Conservation (phyloP, 768 basidiomycete species). For the Amanita fuliginea region DNA sequence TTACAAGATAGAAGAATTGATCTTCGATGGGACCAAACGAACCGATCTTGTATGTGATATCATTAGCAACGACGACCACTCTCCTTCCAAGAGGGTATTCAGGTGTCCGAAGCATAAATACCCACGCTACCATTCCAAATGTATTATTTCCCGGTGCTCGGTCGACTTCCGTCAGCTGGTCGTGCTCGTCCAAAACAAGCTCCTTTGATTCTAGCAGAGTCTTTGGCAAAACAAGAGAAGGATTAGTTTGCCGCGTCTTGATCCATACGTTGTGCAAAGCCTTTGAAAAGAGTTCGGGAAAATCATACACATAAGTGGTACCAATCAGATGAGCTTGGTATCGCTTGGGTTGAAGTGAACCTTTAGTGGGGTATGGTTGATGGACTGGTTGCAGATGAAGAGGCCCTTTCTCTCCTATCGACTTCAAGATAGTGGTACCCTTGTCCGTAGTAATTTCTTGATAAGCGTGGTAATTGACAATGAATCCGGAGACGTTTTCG, state of each 20-base stretch:
- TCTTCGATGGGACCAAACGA: conserved; percentile 96
- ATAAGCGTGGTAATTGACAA: conserved; percentile 96
- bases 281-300: conserved; percentile 98
- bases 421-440: conserved; percentile 91
- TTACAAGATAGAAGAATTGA: conserved; percentile 92
- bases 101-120: conserved; percentile 85
- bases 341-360: conserved; percentile 95
- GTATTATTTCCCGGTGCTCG: conserved; percentile 89
- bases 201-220: conserved; percentile 76
- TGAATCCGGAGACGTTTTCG: conserved; percentile 97
- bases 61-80: conserved; percentile 88
- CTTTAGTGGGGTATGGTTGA: conserved; percentile 91
- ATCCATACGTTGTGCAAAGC: conserved; percentile 91
- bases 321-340: conserved; percentile 98
- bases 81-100: conserved; percentile 86
- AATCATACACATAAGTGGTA: conserved; percentile 98
- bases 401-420: conserved; percentile 96
- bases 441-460: conserved; percentile 97
- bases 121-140: conserved; percentile 98
- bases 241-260: conserved; percentile 50
- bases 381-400: conserved; percentile 93
- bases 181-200: conserved; percentile 89
- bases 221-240: conserved; percentile 65
- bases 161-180: conserved; percentile 82
- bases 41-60: conserved; percentile 97